Evolutionary conservation across 768 basidiomycete genomes (phyloP).

Genomic region (Hygrophoropsis aurantiaca): DNA sequence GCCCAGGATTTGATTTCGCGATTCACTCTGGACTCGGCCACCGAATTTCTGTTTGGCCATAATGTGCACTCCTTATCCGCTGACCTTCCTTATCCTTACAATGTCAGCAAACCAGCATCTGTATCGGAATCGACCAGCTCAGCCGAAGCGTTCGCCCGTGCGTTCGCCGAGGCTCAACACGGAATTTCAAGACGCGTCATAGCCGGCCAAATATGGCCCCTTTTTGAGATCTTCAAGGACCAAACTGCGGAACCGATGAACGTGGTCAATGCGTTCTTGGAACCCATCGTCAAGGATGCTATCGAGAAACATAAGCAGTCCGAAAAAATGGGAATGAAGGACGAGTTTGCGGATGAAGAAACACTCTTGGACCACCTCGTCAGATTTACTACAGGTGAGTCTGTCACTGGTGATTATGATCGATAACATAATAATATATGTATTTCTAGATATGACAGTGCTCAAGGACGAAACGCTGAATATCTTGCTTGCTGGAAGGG

Average conservation of each 20-base stretch:
- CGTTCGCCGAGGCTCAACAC: constrained; percentile 51
- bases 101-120: constrained; percentile 8
- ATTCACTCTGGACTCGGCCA: constrained; percentile 60
- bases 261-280: constrained; percentile 49
- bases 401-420: neutral
- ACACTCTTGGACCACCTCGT: constrained; percentile 47
- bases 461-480: constrained; percentile 57
- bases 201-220: constrained; percentile 47
- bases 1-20: constrained; percentile 52
- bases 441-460: constrained; percentile 35
- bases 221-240: constrained; percentile 54
- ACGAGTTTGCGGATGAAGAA: constrained; percentile 34
- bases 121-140: constrained; percentile 25
- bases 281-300: constrained; percentile 52
- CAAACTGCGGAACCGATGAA: constrained; percentile 43
- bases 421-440: neutral
- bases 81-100: constrained; percentile 47
- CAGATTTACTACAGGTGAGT: constrained; percentile 43
- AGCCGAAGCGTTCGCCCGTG: constrained; percentile 43
- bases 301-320: constrained; percentile 35
- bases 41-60: constrained; percentile 56
- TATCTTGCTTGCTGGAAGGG: constrained; percentile 55
- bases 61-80: constrained; percentile 46
- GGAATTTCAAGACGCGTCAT: constrained; percentile 38
- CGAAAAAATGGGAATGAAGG: constrained; percentile 22